Base-by-base conservation (phyloP, 768 basidiomycete species). In the Leccinum imitatum region DNA sequence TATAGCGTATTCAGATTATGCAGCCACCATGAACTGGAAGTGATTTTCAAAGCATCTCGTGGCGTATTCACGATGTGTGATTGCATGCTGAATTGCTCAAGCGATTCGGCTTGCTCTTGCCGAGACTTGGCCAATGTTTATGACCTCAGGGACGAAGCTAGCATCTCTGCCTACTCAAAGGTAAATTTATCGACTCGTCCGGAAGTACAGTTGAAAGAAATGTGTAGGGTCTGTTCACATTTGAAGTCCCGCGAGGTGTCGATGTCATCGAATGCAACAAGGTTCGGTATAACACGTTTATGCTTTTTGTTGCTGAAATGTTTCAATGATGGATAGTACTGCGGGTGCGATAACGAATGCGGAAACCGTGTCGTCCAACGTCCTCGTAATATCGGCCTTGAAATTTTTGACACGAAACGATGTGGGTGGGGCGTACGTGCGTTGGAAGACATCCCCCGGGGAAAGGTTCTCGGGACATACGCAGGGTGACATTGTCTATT, bases 341-440 rank as follows among this genome's bases (percentile, higher is more conserved):
- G 87, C 56, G 53, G 50, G 7, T 88, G 86, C 59, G 67, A 64
- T 33, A 35, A 44, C 9, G 63, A 55, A 3, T 90, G 88, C 63
- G 72, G 64, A 3, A 90, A 89, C 64, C 83, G 87, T 21, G 82
- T 88, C 7, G 83, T 82, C 3, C 89, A 90, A 61, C 71, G 61
- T 27, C 82, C 87, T 7, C 79, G 89, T 27, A 75, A 83, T 50
- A 62, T 85, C 11, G 76, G 81, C 3, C 76, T 90, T 9, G 83
- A 89, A 62, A 71, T 90, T n/a, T 89, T 89, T 78, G 83, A 86
- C 62, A 90, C 88, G 0, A 39, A 56, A 4, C 67, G 73, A 19
- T 75, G 80, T 57, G 89, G 89, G 3, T 90, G 87, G 88, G 88
- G 89, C 7, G 87, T 81, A 3, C 77, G 86, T n/a, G 70, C 83